Evolutionary conservation across 768 basidiomycete species (phyloP).

Genomic region (Auriscalpium orientale): DNA sequence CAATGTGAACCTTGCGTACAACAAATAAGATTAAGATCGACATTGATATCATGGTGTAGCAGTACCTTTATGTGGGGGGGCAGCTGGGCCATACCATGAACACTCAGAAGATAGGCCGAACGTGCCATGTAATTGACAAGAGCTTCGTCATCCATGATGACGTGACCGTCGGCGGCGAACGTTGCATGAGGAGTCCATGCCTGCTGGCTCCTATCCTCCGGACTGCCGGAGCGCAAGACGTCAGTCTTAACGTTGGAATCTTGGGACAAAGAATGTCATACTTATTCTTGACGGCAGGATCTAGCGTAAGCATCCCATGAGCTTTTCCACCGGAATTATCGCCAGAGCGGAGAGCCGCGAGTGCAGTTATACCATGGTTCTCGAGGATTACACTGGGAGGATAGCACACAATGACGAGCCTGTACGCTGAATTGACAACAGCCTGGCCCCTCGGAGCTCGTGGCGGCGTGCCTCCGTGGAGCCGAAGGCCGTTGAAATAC

Average conservation of each 20-base stretch:
- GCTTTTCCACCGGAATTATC: slow-evolving; percentile 12
- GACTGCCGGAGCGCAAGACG: not conserved
- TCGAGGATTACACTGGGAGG: not conserved
- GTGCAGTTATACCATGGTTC: not conserved
- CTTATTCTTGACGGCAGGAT: too few species aligned
- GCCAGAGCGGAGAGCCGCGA: not conserved
- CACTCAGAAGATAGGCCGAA: not conserved
- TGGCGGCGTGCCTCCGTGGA: not conserved
- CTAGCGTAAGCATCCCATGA: too few species aligned
- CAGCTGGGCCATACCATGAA: not conserved
- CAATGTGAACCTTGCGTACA: not conserved
- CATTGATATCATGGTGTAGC: not conserved
- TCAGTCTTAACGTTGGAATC: too few species aligned
- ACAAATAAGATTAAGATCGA: not conserved
- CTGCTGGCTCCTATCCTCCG: not conserved
- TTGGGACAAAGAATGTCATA: too few species aligned
- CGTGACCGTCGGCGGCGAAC: not conserved
- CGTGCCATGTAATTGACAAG: not conserved
- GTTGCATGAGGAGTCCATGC: not conserved
- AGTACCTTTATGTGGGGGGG: not conserved
- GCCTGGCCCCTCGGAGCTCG: not conserved
- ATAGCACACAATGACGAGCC: not conserved
- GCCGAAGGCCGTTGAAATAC: not conserved
- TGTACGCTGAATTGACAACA: not conserved
- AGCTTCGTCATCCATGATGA: not conserved